A percentile compares a stretch with the other conserved stretches of the same genome.
Evolutionary conservation across 2,329 filamentous ascomycete genomes (phyloP).

Genomic region (Exophiala aquamarina): DNA sequence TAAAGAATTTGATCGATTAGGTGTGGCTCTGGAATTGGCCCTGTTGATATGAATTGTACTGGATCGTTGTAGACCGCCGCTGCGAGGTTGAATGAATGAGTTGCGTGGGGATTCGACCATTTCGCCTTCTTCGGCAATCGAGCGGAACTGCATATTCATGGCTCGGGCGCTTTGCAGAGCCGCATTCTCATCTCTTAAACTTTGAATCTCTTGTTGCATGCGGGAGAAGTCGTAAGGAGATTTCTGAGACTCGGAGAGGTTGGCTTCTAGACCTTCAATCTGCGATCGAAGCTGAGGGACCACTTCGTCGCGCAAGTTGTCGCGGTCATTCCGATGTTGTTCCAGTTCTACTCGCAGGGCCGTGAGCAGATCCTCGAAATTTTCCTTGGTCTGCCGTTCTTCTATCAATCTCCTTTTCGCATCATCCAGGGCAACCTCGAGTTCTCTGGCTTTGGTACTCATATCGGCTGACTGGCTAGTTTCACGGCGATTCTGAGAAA

Average conservation of each 20-base stretch:
- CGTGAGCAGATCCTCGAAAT: constrained; percentile 86
- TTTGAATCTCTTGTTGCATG: constrained; percentile 81
- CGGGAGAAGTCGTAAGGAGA: constrained; percentile 78
- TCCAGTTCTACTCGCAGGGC: constrained; percentile 82
- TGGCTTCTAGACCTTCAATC: constrained; percentile 56
- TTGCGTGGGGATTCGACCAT: constrained; percentile 43
- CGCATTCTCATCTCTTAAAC: constrained; percentile 54
- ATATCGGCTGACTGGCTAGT: constrained; percentile 48
- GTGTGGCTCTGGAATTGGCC: constrained; percentile 67
- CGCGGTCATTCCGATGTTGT: constrained; percentile 80
- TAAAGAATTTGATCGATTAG: constrained; percentile 50
- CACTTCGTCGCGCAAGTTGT: constrained; percentile 86
- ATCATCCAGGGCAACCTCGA: constrained; percentile 80
- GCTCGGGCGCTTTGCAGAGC: constrained; percentile 48
- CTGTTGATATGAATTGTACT: constrained; percentile 48
- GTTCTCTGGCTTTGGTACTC: constrained; percentile 66
- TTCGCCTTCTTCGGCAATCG: constrained; percentile 60
- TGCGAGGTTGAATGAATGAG: constrained; percentile 42
- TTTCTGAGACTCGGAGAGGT: constrained; percentile 62
- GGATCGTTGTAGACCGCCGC: constrained; percentile 22
- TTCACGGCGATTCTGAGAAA: constrained; percentile 51
- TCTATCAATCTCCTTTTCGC: constrained; percentile 77
- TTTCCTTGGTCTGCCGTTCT: constrained; percentile 83
- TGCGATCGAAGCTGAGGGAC: constrained; percentile 75
- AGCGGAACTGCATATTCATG: constrained; percentile 56